Evolutionary conservation across 1,284 basidiomycete genomes (phyloP), one percentile per base, ranked within the genome.

Genomic region (Irpex lacteus): DNA sequence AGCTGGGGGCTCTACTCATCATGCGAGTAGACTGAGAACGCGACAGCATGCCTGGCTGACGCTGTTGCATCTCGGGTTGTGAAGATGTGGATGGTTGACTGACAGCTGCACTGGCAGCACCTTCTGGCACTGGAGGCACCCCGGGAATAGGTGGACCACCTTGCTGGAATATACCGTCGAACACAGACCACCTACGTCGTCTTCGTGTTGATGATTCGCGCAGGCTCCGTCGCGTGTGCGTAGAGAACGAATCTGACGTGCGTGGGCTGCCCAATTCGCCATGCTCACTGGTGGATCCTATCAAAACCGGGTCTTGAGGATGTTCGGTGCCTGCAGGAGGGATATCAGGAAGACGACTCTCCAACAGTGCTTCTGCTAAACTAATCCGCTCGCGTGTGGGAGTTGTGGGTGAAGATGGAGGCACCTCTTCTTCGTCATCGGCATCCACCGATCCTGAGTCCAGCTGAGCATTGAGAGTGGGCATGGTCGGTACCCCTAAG

Each of bases 301-400:
- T 75, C 18, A 92, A 69, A 54, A 92, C 89, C 15, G 90, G 85
- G 53, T 89, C 82, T 70, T 92, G 91, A 13, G 84, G 78, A 63
- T 76, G 84, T 60, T 78, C 78, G 19, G 86, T 83, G n/a, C 91
- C 91, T 47, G 80, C 78, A 8, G 91, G 91, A 11, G 91, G 89
- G 7, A 91, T 72, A 57, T 88, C 82, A 5, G 92, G 90, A 59
- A 91, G 73, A 54, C 91, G 85, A 69, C 91, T 94, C 76, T 94
- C 91, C 64, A 90, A 72, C 18, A 94, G 77, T 18, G 88, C 87
- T 67, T 94, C 86, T 0, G 82, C 86, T 52, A 94, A 82, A 44
- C 86, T 88, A 57, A 93, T 88, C 11, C 82, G 81, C 60, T 90
- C 88, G 60, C 84, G 81, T 13, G 73, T 76, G 0, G 78, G 76